Base-by-base conservation (phyloP, 2,329 filamentous ascomycete species). In the Aspergillus luchuensis region DNA sequence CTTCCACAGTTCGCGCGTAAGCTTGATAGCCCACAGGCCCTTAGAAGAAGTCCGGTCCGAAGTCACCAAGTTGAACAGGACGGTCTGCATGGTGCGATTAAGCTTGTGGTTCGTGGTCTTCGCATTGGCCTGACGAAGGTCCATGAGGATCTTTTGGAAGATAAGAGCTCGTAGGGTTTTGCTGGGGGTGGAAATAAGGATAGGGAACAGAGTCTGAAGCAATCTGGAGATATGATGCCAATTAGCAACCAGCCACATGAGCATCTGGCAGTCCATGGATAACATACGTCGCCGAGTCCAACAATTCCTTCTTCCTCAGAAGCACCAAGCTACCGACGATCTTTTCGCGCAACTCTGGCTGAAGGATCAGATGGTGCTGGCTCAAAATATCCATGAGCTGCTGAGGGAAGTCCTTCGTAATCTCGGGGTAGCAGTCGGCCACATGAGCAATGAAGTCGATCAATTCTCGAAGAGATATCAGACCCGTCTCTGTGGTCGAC, bases 1-100 rank as follows among this genome's bases (percentile, higher is more conserved):
- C 78, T 93, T 96, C 95, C 95, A 99, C 72, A 99, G 82, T 80
- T 99, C 95, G 63, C 94, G 86, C 4, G 93, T 96, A 65, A 99
- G 85, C 77, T 97, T 97, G 63, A 97, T 92, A 3, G 95, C 92
- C 95, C 95, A 99, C 53, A 99, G 84, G 4, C 91, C 92, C 71
- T 96, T 95, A 1, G 91, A 84, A 0, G 92, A 96, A 8, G 90
- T 84, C 45, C 90, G 87, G 75, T 99, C 94, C 3, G 90, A 91
- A 15, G 91, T 91, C 48, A 98, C 86, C 23, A 98, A 84, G 76
- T 97, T 97, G 81, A 92, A 96, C 28, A 98, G 86, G 11, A 96
- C 91, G 3, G 91, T 96, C 77, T 99, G 95, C 61, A 98, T 90
- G 3, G 91, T 95, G 56, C 91, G 87, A 78, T 99, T 99, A 56